Evolutionary conservation across 768 basidiomycete species (phyloP), one percentile per base, ranked within the genome.

Genomic region (Rhizopogon rudus): DNA sequence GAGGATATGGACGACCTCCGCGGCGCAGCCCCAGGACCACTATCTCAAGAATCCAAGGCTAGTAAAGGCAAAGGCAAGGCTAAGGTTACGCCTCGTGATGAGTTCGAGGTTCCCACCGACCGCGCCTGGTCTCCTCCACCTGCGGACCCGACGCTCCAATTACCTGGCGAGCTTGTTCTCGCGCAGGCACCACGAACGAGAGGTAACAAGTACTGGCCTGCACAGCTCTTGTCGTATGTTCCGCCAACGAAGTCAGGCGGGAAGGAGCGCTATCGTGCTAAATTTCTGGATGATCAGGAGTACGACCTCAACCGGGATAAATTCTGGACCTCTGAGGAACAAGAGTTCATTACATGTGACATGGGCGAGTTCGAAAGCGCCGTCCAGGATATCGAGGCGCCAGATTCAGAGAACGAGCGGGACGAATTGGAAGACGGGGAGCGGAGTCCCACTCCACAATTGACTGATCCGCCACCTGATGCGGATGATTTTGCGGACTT

Each of bases 101-200:
- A 49, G 8, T 14, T 35, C 22, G 58, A 56, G 56, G 64, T 28
- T 20, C 40, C 22, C 54, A n/a, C 58, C 44, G 20, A 59, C 1
- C 57, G 42, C 3, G 43, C 31, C 8, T 77, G 71, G 74, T 69
- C 71, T 1, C 75, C 77, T 9, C 78, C 78, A 5, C 73, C 69
- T 14, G 67, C 74, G 2, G 83, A 88, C 58, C 69, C 70, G 3
- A 66, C 72, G 0, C 72, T 87, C 22, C 67, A 77, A 14, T 80
- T 89, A 39, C 87, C 87, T 3, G 89, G 87, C 3, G 88, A 91
- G 65, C 67, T 83, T 1, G 71, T 90, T 2, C 72, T 90, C 12
- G 84, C 84, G 6, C 68, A 68, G 52, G 63, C 60, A 20, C 67
- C 67, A 28, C 62, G 60, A n/a, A 65, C 65, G 6, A 37, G 48